A percentile compares a stretch with the other conserved stretches of the same genome.
phyloP scores from a whole-genome alignment of 768 basidiomycete genomes.

The Candolleomyces eurysporus region DNA sequence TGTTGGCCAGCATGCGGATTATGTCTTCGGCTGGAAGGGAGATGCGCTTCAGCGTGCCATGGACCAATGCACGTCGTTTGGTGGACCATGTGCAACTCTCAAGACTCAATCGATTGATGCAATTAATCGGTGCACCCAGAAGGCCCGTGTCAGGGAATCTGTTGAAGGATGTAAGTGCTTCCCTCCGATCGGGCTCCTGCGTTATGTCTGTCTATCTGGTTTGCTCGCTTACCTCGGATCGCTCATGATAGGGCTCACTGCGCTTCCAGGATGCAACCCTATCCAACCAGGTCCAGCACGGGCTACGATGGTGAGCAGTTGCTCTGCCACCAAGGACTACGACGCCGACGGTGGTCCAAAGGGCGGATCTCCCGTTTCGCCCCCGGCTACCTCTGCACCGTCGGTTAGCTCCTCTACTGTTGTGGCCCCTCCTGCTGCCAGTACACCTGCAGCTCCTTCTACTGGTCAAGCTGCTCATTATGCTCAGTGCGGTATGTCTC shows the following conservation, averaged over 20 bases:
- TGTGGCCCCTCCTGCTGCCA: background rate
- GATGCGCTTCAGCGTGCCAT: conserved; percentile 9
- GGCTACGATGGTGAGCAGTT: background rate
- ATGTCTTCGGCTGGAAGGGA: conserved; percentile 11
- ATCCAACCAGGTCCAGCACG: conserved; percentile 4
- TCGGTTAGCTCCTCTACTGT: background rate
- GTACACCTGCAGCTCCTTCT: background rate
- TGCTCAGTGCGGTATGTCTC: background rate
- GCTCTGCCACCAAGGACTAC: conserved; percentile 7
- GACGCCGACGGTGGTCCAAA: conserved; percentile 1
- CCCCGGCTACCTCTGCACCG: background rate
- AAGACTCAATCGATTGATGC: conserved; percentile 50
- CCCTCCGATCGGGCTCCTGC: background rate
- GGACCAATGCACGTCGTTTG: conserved; percentile 7
- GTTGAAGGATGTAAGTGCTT: conserved; percentile 6
- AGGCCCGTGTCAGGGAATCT: conserved; percentile 2
- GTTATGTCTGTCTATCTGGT: background rate
- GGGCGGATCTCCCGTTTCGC: background rate
- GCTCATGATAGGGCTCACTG: background rate
- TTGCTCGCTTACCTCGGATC: background rate
- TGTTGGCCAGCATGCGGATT: conserved; percentile 8
- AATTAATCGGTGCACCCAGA: conserved; percentile 8
- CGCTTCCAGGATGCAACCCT: conserved; percentile 9
- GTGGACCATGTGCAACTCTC: conserved; percentile 25
- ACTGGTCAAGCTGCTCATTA: background rate